Conservation (phyloP, 768 basidiomycete genomes). For the Mrakia gelida region DNA sequence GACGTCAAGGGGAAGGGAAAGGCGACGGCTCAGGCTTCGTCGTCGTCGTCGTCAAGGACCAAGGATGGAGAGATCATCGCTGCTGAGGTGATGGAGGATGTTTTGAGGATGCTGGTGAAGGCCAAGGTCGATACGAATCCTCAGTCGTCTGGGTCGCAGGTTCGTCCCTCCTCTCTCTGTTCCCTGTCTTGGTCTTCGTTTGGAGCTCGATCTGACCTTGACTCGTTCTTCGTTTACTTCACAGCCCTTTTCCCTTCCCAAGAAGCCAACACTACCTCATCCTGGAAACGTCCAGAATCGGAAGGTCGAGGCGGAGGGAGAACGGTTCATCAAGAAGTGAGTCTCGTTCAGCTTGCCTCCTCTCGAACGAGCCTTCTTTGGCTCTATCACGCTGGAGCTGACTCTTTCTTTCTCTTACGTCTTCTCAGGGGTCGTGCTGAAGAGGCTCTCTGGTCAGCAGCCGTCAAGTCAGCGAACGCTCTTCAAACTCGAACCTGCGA, state of each 20-base stretch:
- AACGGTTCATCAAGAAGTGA: slow-evolving; percentile 26
- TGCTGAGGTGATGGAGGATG: slow-evolving; percentile 24
- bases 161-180: not conserved
- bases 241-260: not conserved
- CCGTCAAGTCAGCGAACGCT: slow-evolving; percentile 31
- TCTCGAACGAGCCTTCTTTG: no score
- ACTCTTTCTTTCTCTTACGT: not conserved
- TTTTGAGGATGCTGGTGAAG: slow-evolving; percentile 18
- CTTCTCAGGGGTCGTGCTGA: slow-evolving; percentile 25
- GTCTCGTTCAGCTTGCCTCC: not conserved
- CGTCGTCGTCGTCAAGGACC: not conserved
- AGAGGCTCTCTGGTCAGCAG: slow-evolving; percentile 28
- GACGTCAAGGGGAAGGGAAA: slow-evolving; percentile 28
- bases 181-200: not conserved
- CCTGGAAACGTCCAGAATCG: slow-evolving; percentile 29
- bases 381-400: no score
- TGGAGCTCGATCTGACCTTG: not conserved
- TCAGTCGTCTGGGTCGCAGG: slow-evolving; percentile 7
- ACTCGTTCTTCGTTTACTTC: not conserved
- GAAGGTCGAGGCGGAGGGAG: not conserved
- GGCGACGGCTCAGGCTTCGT: slow-evolving; percentile 15
- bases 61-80: slow-evolving; percentile 17
- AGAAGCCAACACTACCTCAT: slow-evolving; percentile 28
- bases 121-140: slow-evolving; percentile 32
- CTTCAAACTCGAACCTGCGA: slow-evolving; percentile 30